Evolutionary conservation across 345 rosid genomes (phyloP).

Genomic region (Diplotaxis tenuifolia): DNA sequence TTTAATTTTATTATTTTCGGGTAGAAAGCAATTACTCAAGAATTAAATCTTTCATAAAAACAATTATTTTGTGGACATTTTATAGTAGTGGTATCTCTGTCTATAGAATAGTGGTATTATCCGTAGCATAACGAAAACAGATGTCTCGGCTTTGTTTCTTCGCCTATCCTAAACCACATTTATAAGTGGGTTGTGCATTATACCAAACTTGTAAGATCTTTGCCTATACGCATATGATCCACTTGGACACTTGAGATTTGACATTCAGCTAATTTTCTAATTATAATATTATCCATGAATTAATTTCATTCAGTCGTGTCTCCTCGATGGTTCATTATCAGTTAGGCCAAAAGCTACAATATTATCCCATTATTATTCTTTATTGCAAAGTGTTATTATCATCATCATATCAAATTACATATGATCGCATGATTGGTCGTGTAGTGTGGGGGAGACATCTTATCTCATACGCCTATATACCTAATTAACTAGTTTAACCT

Average conservation of each 20-base stretch:
- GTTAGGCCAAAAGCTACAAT: constrained; percentile 32
- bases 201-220: constrained; percentile 39
- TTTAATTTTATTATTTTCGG: neutral
- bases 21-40: constrained; percentile 8
- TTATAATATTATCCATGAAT: neutral
- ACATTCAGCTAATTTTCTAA: constrained; percentile 28
- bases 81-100: neutral
- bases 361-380: constrained; percentile 21
- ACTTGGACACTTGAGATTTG: constrained; percentile 27
- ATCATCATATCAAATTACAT: constrained; percentile 25
- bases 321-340: too few species aligned
- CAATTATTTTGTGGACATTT: neutral
- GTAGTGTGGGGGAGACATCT: constrained; percentile 27
- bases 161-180: constrained; percentile 19
- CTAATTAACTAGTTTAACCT: constrained; percentile 18
- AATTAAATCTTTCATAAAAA: constrained; percentile 11
- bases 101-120: constrained; percentile 15
- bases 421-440: constrained; percentile 40
- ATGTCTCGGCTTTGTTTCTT: constrained; percentile 28
- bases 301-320: constrained; percentile 23
- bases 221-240: constrained; percentile 31
- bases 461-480: constrained; percentile 16
- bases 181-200: constrained; percentile 20
- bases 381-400: constrained; percentile 12
- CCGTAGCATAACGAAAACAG: constrained; percentile 26